Conservation (phyloP, 371 early-diverging fungal species). For the Mortierella sp. region DNA sequence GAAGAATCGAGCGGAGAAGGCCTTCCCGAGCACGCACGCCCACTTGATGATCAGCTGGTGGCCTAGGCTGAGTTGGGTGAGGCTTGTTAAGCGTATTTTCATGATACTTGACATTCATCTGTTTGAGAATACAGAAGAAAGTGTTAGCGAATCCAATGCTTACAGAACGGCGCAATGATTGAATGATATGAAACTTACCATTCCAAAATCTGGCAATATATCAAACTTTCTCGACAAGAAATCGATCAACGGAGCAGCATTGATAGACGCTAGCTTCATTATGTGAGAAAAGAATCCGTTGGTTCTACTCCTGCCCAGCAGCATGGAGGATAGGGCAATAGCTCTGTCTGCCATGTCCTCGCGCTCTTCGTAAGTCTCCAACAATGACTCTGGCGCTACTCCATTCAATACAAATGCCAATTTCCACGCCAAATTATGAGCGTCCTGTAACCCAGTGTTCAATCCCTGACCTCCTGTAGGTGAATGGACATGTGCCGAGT, state of each 20-base stretch:
- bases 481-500: conserved; percentile 60
- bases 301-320: background rate
- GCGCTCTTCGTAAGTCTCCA: conserved; percentile 37
- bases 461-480: conserved; percentile 65
- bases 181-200: too few species aligned
- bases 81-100: conserved; percentile 25
- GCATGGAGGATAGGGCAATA: conserved; percentile 22
- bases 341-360: conserved; percentile 28
- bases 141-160: too few species aligned
- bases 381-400: conserved; percentile 13
- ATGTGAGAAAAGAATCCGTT: background rate
- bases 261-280: background rate
- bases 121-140: background rate
- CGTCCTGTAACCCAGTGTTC: conserved; percentile 66
- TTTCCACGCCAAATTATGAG: conserved; percentile 63
- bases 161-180: too few species aligned
- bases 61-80: conserved; percentile 8
- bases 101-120: conserved; percentile 26
- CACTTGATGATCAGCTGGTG: conserved; percentile 12
- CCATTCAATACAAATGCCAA: conserved; percentile 49
- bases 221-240: background rate
- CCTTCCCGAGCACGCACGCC: conserved; percentile 42
- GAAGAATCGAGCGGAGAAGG: background rate
- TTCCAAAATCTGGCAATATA: conserved; percentile 7
- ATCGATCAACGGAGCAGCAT: background rate